Evolutionary conservation across 139 green algal species (phyloP), one percentile per base, ranked within the genome.

Genomic region (Haematococcus lacustris): DNA sequence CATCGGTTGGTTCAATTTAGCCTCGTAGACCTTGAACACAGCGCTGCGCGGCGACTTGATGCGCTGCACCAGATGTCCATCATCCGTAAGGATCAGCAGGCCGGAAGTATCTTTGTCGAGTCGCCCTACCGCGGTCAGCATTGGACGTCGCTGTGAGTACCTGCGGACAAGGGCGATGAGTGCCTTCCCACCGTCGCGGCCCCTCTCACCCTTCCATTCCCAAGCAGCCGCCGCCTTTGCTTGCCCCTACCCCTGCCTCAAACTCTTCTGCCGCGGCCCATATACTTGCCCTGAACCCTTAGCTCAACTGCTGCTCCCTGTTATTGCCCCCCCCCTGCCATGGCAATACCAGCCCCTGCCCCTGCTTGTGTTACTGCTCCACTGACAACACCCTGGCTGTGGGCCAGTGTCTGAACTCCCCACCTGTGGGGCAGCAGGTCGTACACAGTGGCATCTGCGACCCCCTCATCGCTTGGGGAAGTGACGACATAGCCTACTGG

Each of bases 31-130:
- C 70, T 83, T 81, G 73, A 73, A 79, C 6, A 83, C 78, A 67
- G 73, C 71, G n/a, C 53, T 77, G 59, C 76, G 76, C n/a, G 75
- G 80, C 21, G 83, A 82, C 68, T 86, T 87, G 71, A 88, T 85
- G 25, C 79, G 67, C 74, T 88, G 85, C 76, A 86, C 69, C 71
- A 88, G 64, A 43, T 81, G 40, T 1, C 87, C 87, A 53, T 90
- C 87, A 71, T 88, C 80, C 23, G 85, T 92, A 9, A 92, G 57
- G 51, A 92, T 75, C 71, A 92, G 74, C 76, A 92, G 77, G 6
- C 87, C 87, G 35, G 62, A 82, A 4, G 82, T 89, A 9, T 88
- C 82, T 76, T 89, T 90, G 71, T 92, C 87, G 53, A 92, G 79
- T 1, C 87, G 78, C 0, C 87, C 87, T 21, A 90, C 80, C 25